Conservation (phyloP, 371 early-diverging fungal species). For the Mycotypha africana region DNA sequence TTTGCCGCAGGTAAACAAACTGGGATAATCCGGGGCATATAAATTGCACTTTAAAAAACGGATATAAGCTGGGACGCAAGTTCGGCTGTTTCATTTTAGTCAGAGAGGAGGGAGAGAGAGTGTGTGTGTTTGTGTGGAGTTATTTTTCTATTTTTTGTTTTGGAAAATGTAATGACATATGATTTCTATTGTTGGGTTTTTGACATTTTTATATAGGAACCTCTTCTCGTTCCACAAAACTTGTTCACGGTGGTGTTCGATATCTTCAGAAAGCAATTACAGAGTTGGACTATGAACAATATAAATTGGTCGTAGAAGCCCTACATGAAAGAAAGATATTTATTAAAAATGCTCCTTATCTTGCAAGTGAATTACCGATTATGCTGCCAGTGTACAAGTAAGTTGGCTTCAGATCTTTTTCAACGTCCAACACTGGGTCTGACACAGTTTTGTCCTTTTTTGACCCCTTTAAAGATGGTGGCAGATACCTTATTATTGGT, state of each 20-base stretch:
- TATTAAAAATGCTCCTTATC: constrained; percentile 94
- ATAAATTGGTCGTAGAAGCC: constrained; percentile 95
- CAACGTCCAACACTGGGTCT: too few relatives aligned
- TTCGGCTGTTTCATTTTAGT: too few relatives aligned
- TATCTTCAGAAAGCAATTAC: constrained; percentile 98
- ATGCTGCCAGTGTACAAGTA: constrained; percentile 93
- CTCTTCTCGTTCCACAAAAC: constrained; percentile 95
- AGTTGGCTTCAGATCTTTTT: constrained; percentile 20
- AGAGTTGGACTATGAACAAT: constrained; percentile 95
- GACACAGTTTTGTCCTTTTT: too few relatives aligned
- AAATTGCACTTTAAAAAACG: too few relatives aligned
- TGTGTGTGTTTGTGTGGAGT: too few relatives aligned
- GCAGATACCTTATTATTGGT: constrained; percentile 97
- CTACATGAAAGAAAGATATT: constrained; percentile 95
- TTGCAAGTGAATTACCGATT: constrained; percentile 92
- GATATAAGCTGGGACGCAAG: too few relatives aligned
- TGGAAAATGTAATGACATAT: background rate
- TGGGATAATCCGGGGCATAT: too few relatives aligned
- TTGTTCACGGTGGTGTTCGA: constrained; percentile 99
- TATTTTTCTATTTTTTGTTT: background rate
- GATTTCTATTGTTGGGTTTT: too few relatives aligned
- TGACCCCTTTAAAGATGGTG: constrained; percentile 61
- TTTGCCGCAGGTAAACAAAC: constrained; percentile 82
- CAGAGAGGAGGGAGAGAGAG: too few relatives aligned
- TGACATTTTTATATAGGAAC: constrained; percentile 64